Conservation (phyloP, 2,329 filamentous ascomycete species). For the Neonectria magnoliae region DNA sequence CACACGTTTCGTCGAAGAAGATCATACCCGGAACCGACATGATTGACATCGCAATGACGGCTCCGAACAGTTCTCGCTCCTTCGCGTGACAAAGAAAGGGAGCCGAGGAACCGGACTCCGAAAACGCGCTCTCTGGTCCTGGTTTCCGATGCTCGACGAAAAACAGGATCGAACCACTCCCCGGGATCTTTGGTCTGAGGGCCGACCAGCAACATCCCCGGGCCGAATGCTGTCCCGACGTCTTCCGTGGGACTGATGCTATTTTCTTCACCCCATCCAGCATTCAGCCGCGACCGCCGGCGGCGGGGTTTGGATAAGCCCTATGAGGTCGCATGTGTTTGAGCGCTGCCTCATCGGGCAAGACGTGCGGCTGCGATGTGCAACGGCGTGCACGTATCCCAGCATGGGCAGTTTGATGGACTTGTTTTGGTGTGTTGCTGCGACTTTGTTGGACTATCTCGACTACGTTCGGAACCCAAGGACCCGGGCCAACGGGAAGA, state of each 20-base stretch:
- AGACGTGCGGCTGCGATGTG: conserved; percentile 5
- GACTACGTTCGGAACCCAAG: neutral
- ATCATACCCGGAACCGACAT: neutral
- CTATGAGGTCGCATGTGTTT: neutral
- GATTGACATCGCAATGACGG: neutral
- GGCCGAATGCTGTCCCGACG: neutral
- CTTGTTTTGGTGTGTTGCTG: neutral
- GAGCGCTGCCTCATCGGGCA: neutral
- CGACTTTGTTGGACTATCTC: neutral
- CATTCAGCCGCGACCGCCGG: neutral
- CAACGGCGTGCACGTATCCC: neutral
- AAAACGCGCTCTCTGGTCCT: neutral
- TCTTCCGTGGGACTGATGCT: neutral
- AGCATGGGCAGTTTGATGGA: neutral
- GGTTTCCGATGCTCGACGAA: neutral
- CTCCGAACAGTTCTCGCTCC: neutral
- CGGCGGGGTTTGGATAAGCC: neutral
- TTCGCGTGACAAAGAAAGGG: neutral
- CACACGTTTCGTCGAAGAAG: neutral
- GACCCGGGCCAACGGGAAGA: conserved; percentile 5
- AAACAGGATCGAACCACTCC: neutral
- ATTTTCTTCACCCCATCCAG: neutral
- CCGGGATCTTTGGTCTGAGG: neutral
- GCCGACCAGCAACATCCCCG: neutral
- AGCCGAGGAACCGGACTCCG: neutral